These are phyloP conservation scores for Aspergillus glaucus DNA, from an alignment of 2,329 filamentous ascomycete genomes.

Conservation along the genomic window DNA sequence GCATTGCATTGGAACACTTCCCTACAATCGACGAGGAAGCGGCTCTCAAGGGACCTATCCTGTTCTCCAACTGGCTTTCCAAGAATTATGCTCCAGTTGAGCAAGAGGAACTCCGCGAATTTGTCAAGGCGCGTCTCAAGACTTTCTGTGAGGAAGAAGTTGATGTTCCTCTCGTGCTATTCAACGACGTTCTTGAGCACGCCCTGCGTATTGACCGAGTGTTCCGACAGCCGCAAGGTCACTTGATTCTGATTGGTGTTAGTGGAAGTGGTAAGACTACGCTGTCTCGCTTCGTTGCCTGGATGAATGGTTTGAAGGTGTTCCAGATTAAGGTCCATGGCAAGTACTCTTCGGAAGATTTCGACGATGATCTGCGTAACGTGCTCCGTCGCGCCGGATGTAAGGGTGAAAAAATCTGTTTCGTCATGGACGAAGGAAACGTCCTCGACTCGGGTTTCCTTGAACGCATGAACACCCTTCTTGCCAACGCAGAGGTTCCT, in stretches of 20 bases:
- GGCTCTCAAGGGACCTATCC: constrained; percentile 83
- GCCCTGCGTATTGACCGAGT: constrained; percentile 97
- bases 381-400: constrained; percentile 90
- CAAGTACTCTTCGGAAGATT: constrained; percentile 96
- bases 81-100: constrained; percentile 98
- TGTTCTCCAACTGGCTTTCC: constrained; percentile 99
- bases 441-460: constrained; percentile 97
- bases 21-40: constrained; percentile 88
- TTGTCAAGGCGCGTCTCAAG: constrained; percentile 92
- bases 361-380: constrained; percentile 92
- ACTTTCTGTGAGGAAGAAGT: constrained; percentile 99
- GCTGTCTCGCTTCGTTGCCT: constrained; percentile 92
- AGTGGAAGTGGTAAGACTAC: constrained; percentile 99
- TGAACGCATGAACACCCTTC: constrained; percentile 96
- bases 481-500: constrained; percentile 98
- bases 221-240: constrained; percentile 95
- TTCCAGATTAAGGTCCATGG: constrained; percentile 99
- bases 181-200: constrained; percentile 98
- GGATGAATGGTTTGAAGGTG: constrained; percentile 99
- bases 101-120: constrained; percentile 88
- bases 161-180: constrained; percentile 95
- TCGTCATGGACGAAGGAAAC: constrained; percentile 99
- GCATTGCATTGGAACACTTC: constrained; percentile 86
- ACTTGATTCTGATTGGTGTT: constrained; percentile 96
- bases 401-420: constrained; percentile 99